Evolutionary conservation across 2,329 filamentous ascomycete species (phyloP).

Genomic region (Stachybotrys chlorohalonatus): DNA sequence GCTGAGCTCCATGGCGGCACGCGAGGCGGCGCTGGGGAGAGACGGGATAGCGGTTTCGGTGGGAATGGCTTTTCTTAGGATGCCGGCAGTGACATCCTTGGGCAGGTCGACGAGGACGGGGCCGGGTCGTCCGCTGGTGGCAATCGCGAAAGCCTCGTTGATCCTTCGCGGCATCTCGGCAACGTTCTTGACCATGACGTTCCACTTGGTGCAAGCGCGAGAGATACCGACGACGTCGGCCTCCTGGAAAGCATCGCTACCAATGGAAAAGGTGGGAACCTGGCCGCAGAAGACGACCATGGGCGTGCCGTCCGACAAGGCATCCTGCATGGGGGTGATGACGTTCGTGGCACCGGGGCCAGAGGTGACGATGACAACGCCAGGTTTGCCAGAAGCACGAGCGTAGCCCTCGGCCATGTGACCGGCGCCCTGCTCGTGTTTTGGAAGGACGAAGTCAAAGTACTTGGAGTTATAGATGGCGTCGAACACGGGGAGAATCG

Average conservation of each 20-base stretch:
- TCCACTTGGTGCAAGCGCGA: constrained; percentile 64
- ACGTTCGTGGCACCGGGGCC: constrained; percentile 96
- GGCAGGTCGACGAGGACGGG: constrained; percentile 93
- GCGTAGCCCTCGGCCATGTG: constrained; percentile 98
- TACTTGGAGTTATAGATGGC: constrained; percentile 97
- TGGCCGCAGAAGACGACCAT: constrained; percentile 95
- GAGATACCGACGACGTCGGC: constrained; percentile 65
- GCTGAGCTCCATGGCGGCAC: constrained; percentile 66
- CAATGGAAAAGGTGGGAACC: constrained; percentile 82
- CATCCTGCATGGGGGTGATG: constrained; percentile 93
- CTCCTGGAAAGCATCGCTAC: constrained; percentile 95
- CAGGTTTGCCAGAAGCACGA: constrained; percentile 83
- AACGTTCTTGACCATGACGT: constrained; percentile 94
- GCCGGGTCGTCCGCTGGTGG: constrained; percentile 85
- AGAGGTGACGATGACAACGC: constrained; percentile 93
- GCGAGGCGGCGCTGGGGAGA: constrained; percentile 60
- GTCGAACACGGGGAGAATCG: constrained; percentile 96
- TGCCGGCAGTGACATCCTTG: constrained; percentile 87
- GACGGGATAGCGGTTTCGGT: constrained; percentile 63
- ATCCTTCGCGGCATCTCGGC: constrained; percentile 89
- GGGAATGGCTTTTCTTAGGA: constrained; percentile 77
- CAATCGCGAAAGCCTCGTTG: constrained; percentile 97
- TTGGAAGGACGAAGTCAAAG: constrained; percentile 90
- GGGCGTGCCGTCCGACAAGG: constrained; percentile 87
- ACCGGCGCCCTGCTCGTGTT: constrained; percentile 94